Evolutionary conservation across 768 basidiomycete genomes (phyloP), one percentile per base, ranked within the genome.

Genomic region (Tephrocybe sp.): DNA sequence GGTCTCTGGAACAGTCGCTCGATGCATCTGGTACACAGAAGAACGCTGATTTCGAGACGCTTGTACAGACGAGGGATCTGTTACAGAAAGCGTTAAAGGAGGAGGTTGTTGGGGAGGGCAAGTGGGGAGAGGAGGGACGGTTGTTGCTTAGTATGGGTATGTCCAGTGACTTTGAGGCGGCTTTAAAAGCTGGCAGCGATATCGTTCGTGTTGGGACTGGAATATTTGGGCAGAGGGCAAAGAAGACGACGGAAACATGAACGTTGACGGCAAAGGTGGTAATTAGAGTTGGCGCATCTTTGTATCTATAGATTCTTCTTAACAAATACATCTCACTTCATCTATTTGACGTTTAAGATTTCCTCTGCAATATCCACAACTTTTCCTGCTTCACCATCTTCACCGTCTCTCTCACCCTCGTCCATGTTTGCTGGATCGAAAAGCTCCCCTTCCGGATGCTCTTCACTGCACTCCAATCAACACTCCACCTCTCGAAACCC

Each of bases 121-220:
- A 47, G 24, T 80, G 80, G 79, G 86, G 84, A 11, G 66, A 73
- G 21, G 74, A 74, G 2, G 80, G 81, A 12, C 65, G 63, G 52
- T 63, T 92, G 45, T 22, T 85, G 58, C 61, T 92, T 64, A 92
- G 90, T 50, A 97, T 97, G 94, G 95, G 95, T 6, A 97, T 97
- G 95, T 94, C 92, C 43, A 86, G 84, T 54, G 95, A 98, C 61
- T 98, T 93, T 60, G 90, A 87, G 63, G 80, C 84, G 23, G 97
- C 95, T 3, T 67, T 97, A 42, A 78, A 73, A 63, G 82, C 83
- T 11, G 95, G 94, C 1, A 88, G 91, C 58, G 84, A 91, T 60
- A 81, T 92, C 39, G 94, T 97, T 1, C 69, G 97, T 40, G 93
- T 97, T 4, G 95, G 95, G 2, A 92, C 91, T 3, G 83, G 85